A percentile compares a stretch with the other conserved stretches of the same genome.
These are phyloP conservation scores for Cicer cuneatum DNA, from an alignment of 306 rosid species.

Conservation along the genomic window DNA sequence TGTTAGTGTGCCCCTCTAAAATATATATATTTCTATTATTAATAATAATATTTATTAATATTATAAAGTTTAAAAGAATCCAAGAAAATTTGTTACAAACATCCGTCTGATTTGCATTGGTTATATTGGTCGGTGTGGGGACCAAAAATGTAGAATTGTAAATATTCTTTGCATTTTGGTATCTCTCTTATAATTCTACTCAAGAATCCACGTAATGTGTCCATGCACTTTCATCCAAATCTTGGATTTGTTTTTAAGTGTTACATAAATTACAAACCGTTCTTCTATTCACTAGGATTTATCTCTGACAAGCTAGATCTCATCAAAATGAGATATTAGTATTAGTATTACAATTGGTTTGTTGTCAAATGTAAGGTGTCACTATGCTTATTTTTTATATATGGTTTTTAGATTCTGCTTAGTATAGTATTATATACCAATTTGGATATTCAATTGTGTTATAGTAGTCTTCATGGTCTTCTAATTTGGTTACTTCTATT, in stretches of 20 bases:
- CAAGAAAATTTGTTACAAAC: slow-evolving; percentile 58
- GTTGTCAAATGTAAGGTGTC: too few relatives aligned
- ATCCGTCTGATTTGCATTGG: slow-evolving; percentile 83
- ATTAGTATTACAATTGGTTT: neutral
- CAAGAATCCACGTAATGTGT: slow-evolving; percentile 58
- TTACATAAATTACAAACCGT: slow-evolving; percentile 15
- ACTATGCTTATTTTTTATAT: too few relatives aligned
- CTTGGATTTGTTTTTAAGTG: slow-evolving; percentile 35
- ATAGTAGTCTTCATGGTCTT: too few relatives aligned
- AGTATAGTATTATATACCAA: too few relatives aligned
- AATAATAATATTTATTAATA: neutral
- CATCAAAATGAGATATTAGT: neutral
- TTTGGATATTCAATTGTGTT: too few relatives aligned
- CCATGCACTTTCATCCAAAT: slow-evolving; percentile 70
- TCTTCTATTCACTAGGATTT: slow-evolving; percentile 20
- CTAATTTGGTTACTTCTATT: too few relatives aligned
- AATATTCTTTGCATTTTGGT: slow-evolving; percentile 42
- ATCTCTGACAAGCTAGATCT: neutral
- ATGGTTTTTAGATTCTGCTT: too few relatives aligned
- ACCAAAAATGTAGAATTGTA: slow-evolving; percentile 44
- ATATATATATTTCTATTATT: slow-evolving; percentile 11
- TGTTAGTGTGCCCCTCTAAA: slow-evolving; percentile 47
- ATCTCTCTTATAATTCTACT: slow-evolving; percentile 26
- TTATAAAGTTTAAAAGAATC: slow-evolving; percentile 52
- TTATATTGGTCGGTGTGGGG: slow-evolving; percentile 84